phyloP scores from a whole-genome alignment of 2,329 filamentous ascomycete genomes.

The Colletotrichum lindemuthianum region DNA sequence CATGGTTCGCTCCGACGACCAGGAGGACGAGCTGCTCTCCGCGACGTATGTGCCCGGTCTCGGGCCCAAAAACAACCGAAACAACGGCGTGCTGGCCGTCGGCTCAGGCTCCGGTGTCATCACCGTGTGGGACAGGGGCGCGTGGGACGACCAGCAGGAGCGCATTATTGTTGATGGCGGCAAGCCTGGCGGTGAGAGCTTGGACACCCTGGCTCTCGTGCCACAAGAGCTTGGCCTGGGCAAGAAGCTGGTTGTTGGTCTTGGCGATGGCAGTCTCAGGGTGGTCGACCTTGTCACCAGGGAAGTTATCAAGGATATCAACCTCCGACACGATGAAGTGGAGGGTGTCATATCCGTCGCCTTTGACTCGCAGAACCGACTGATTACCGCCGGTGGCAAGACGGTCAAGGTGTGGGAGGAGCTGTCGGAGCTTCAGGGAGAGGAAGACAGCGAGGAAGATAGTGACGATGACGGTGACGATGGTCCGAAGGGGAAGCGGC shows the following conservation, averaged over 20 bases:
- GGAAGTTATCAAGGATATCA: conserved; percentile 73
- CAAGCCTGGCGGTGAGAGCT: conserved; percentile 74
- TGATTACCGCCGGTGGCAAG: conserved; percentile 89
- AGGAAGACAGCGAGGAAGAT: conserved; percentile 58
- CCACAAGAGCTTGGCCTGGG: conserved; percentile 76
- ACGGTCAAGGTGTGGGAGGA: conserved; percentile 95
- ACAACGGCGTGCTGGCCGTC: conserved; percentile 80
- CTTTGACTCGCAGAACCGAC: conserved; percentile 85
- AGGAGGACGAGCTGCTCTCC: conserved; percentile 92
- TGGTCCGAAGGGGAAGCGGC: conserved; percentile 57
- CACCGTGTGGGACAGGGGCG: conserved; percentile 92
- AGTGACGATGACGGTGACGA: conserved; percentile 55
- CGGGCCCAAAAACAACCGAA: conserved; percentile 70
- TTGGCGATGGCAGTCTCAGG: conserved; percentile 82
- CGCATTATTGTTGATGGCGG: conserved; percentile 79
- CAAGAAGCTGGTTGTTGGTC: conserved; percentile 80
- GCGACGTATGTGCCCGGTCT: conserved; percentile 82
- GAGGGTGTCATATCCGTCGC: conserved; percentile 85
- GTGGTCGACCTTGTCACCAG: conserved; percentile 81
- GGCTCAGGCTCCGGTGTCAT: conserved; percentile 82
- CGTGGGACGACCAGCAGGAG: conserved; percentile 96
- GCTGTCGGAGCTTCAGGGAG: conserved; percentile 64
- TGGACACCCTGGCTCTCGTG: conserved; percentile 80
- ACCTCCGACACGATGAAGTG: conserved; percentile 79
- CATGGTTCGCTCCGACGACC: conserved; percentile 89